These are phyloP conservation scores for Neurospora terricola DNA, from an alignment of 495 filamentous ascomycete species.

Conservation along the genomic window DNA sequence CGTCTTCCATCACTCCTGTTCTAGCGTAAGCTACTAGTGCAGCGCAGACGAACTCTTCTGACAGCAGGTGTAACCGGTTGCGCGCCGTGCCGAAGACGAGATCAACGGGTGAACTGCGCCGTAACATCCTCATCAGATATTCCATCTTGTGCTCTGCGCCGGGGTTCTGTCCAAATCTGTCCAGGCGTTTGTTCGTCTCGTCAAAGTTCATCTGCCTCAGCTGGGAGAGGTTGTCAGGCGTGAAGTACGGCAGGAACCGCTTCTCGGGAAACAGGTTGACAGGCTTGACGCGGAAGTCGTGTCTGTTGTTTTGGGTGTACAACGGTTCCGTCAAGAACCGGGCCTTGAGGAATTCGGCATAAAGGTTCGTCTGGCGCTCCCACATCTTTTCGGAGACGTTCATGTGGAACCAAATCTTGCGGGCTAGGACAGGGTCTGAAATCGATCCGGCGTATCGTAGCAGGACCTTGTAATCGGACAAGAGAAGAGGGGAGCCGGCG, in stretches of 20 bases:
- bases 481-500: constrained; percentile 11
- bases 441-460: constrained; percentile 27
- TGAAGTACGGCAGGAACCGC: not conserved
- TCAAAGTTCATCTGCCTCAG: constrained; percentile 10
- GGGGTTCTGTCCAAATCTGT: constrained; percentile 20
- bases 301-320: constrained; percentile 23
- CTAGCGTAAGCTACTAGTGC: constrained; percentile 22
- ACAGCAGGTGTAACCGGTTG: constrained; percentile 18
- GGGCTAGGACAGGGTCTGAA: constrained; percentile 11
- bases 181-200: constrained; percentile 1
- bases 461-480: constrained; percentile 22
- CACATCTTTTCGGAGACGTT: not conserved
- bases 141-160: constrained; percentile 8
- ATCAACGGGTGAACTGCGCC: constrained; percentile 4
- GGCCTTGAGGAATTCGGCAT: constrained; percentile 23
- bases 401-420: constrained; percentile 12
- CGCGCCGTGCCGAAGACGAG: constrained; percentile 3
- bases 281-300: constrained; percentile 16
- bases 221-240: not conserved
- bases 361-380: constrained; percentile 11
- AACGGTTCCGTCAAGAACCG: constrained; percentile 28
- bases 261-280: constrained; percentile 18
- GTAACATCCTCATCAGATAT: constrained; percentile 18
- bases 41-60: constrained; percentile 22
- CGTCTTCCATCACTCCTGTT: constrained; percentile 11